Evolutionary conservation across 2,329 filamentous ascomycete species (phyloP).

Genomic region (Ophiostoma piceae): DNA sequence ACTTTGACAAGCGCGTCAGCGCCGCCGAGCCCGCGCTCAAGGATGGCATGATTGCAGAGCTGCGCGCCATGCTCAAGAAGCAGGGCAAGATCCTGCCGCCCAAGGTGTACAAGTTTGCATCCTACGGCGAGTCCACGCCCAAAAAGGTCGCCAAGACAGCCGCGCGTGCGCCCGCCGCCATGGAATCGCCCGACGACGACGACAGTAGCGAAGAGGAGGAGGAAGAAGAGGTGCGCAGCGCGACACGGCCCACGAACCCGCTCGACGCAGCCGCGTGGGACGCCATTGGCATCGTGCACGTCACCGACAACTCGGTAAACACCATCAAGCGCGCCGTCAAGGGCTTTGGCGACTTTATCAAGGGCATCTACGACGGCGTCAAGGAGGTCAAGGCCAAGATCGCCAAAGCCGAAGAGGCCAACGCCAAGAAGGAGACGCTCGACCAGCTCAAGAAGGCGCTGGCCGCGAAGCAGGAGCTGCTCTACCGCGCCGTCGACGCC

Average conservation of each 20-base stretch:
- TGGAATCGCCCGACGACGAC: conserved; percentile 25
- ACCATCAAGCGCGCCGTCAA: conserved; percentile 47
- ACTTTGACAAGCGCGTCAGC: conserved; percentile 26
- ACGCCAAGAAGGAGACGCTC: conserved; percentile 35
- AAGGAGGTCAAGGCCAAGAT: conserved; percentile 44
- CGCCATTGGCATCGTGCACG: conserved; percentile 45
- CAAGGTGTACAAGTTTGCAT: conserved; percentile 28
- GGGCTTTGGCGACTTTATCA: conserved; percentile 47
- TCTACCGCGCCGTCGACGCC: conserved; percentile 49
- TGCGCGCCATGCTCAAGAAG: conserved; percentile 26
- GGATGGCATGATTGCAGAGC: conserved; percentile 25
- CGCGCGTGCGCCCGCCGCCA: conserved; percentile 13
- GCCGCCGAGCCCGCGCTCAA: conserved; percentile 23
- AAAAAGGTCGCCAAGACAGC: conserved; percentile 12
- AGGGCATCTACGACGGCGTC: conserved; percentile 44
- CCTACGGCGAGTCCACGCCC: conserved; percentile 21
- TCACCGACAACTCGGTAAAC: conserved; percentile 36
- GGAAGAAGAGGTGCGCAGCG: conserved; percentile 36
- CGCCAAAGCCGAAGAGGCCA: conserved; percentile 39
- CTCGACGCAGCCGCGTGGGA: conserved; percentile 51
- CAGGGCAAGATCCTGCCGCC: conserved; percentile 27
- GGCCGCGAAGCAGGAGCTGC: conserved; percentile 43
- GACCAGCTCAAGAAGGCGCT: conserved; percentile 40
- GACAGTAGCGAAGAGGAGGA: conserved; percentile 24
- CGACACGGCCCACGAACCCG: conserved; percentile 42